Base-by-base conservation (phyloP, 2,329 filamentous ascomycete species). In the Fusarium succisae region DNA sequence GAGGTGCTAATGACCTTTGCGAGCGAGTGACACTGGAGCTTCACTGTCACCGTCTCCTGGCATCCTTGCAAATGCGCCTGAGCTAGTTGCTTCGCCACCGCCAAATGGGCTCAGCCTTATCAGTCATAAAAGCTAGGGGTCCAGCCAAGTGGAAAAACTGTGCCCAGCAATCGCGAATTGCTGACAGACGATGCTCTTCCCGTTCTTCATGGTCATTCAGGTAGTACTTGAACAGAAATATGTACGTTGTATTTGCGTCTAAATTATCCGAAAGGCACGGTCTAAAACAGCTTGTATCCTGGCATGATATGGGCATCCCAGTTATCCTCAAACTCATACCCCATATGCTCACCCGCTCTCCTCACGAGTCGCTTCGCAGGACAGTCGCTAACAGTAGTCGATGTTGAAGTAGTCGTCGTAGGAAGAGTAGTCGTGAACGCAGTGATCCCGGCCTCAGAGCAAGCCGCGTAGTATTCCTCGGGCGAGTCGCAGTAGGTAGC, bases 401-500 rank as follows among this genome's bases (percentile, higher is more conserved):
- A 10, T 1, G 30, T 35, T 1, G 50, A 66, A 22, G 4, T 51
- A 8, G 66, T 64, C 3, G 43, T n/a, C 3, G 61, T 63, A 6
- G 55, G 12, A 2, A 69, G 53, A 4, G 67, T 74, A 24, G 64
- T 76, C 2, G 59, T 72, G 22, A 43, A 37, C 1, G 39, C 43
- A 24, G 73, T 57, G 4, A 65, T n/a, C 5, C 64, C 64, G 8
- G 56, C 66, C 24, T 55, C 44, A 1, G 53, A 72, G 22, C 62
- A 76, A 15, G 64, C 73, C 3, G 53, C 56, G 10, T 74, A 76
- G 35, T 76, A 74, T 8, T 26, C 53, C 4, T 48, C n/a, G 0
- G 64, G 35, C 4, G 64, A 58, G n/a, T 64, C 62, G n/a, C 67
- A 76, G 38, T 72, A 72, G 1, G 59, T 73, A 9, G 61, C 63